phyloP scores from a whole-genome alignment of 331 rosid species.

The Arachis monticola region DNA sequence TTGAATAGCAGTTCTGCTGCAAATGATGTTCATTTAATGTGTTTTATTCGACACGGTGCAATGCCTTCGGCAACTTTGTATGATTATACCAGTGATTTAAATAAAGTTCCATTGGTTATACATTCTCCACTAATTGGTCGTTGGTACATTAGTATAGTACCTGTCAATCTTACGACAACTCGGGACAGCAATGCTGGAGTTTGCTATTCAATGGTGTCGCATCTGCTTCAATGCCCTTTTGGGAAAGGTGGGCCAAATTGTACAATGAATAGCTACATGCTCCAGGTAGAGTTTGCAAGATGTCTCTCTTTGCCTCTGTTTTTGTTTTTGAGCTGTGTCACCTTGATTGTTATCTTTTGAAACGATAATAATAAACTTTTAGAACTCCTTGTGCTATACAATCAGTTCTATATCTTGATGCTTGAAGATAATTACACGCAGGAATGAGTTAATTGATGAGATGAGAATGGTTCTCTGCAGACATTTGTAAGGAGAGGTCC shows the following conservation, averaged over 20 bases:
- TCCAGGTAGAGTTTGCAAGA: conserved; percentile 66
- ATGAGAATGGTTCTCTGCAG: conserved; percentile 79
- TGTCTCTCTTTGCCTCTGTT: conserved; percentile 24
- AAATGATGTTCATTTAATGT: conserved; percentile 51
- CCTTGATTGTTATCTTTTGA: conserved; percentile 9
- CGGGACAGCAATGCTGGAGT: conserved; percentile 39
- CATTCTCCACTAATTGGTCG: conserved; percentile 69
- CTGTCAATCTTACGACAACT: conserved; percentile 49
- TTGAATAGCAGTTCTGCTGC: conserved; percentile 39
- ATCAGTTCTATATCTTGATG: conserved; percentile 37
- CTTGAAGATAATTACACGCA: conserved; percentile 47
- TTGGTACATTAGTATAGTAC: conserved; percentile 65
- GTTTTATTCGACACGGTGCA: conserved; percentile 73
- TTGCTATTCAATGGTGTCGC: conserved; percentile 71
- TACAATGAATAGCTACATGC: conserved; percentile 62
- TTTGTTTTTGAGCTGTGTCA: conserved; percentile 32
- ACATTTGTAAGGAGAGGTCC: conserved; percentile 62
- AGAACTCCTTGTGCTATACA: neutral
- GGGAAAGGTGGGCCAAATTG: conserved; percentile 83
- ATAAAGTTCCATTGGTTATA: conserved; percentile 54
- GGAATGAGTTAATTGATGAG: conserved; percentile 54
- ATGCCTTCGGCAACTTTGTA: conserved; percentile 60
- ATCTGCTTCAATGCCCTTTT: conserved; percentile 64
- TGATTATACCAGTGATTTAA: conserved; percentile 64
- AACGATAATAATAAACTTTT: conserved; percentile 11